Evolutionary conservation across 768 basidiomycete genomes (phyloP).

Genomic region (Epithele typhae): DNA sequence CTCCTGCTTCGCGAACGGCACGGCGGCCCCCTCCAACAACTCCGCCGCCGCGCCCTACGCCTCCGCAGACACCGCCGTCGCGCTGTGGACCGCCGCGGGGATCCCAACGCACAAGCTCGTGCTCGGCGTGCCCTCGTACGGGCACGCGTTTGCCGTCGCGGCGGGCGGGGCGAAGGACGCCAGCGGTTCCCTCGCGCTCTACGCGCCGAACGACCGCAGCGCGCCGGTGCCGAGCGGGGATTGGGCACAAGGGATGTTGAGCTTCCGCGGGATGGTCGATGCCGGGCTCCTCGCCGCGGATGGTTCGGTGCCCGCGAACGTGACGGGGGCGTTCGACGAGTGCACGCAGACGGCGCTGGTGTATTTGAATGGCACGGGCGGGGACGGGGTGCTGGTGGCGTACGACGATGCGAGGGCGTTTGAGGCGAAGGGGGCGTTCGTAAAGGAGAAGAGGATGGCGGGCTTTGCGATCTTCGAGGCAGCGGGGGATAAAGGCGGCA

Average conservation of each 20-base stretch:
- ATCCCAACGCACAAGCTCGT: constrained; percentile 71
- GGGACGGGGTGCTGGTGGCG: constrained; percentile 25
- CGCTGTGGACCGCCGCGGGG: constrained; percentile 71
- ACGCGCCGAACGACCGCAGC: constrained; percentile 40
- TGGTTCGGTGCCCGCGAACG: constrained; percentile 36
- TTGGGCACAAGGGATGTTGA: constrained; percentile 43
- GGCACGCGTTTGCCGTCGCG: constrained; percentile 57
- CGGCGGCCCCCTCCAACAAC: constrained; percentile 33
- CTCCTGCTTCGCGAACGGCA: constrained; percentile 40
- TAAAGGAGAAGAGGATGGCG: constrained; percentile 25
- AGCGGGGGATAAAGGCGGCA: constrained; percentile 33
- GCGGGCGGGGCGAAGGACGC: constrained; percentile 30
- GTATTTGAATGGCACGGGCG: constrained; percentile 18
- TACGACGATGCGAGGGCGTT: constrained; percentile 29
- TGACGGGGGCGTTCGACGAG: constrained; percentile 33
- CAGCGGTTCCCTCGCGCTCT: constrained; percentile 32
- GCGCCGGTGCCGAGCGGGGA: constrained; percentile 30
- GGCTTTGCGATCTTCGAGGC: constrained; percentile 44
- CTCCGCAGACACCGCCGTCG: constrained; percentile 71
- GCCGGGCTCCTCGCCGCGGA: constrained; percentile 46
- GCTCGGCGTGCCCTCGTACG: constrained; percentile 81
- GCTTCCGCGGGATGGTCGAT: constrained; percentile 56
- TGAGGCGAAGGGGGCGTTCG: constrained; percentile 37
- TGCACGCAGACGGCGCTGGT: constrained; percentile 32
- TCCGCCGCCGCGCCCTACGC: no score